Evolutionary conservation across 495 filamentous ascomycete species (phyloP).

Genomic region (Penicillium simplicissimum): DNA sequence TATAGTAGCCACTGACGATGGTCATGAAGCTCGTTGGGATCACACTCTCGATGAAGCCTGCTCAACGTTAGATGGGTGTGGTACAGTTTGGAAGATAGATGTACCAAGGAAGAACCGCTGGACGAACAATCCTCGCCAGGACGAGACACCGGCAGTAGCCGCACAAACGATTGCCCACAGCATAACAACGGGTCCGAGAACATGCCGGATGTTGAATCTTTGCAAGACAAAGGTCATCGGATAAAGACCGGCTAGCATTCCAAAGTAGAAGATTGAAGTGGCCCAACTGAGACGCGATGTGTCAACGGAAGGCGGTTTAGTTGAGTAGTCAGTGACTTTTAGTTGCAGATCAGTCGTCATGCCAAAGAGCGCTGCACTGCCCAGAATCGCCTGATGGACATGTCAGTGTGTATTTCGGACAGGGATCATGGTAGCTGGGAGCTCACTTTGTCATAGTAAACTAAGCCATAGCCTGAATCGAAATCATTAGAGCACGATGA

Average conservation of each 20-base stretch:
- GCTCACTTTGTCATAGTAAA: slow-evolving; percentile 75
- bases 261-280: slow-evolving; percentile 78
- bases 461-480: slow-evolving; percentile 61
- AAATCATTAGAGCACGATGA: neutral
- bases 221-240: slow-evolving; percentile 71
- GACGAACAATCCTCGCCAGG: slow-evolving; percentile 62
- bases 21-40: slow-evolving; percentile 71
- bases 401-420: neutral
- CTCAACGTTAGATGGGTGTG: neutral
- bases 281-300: slow-evolving; percentile 71
- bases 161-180: slow-evolving; percentile 69
- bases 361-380: slow-evolving; percentile 69
- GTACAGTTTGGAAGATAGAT: neutral
- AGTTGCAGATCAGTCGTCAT: slow-evolving; percentile 70
- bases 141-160: slow-evolving; percentile 64
- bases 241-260: slow-evolving; percentile 71
- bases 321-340: slow-evolving; percentile 50
- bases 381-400: slow-evolving; percentile 62
- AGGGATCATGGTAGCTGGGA: neutral
- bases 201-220: slow-evolving; percentile 60
- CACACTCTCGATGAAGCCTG: slow-evolving; percentile 65
- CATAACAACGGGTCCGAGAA: slow-evolving; percentile 64
- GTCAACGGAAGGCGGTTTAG: slow-evolving; percentile 54
- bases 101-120: slow-evolving; percentile 68
- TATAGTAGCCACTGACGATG: slow-evolving; percentile 65